Conservation (phyloP, 345 rosid genomes). For the Erysimum cheiranthoides region DNA sequence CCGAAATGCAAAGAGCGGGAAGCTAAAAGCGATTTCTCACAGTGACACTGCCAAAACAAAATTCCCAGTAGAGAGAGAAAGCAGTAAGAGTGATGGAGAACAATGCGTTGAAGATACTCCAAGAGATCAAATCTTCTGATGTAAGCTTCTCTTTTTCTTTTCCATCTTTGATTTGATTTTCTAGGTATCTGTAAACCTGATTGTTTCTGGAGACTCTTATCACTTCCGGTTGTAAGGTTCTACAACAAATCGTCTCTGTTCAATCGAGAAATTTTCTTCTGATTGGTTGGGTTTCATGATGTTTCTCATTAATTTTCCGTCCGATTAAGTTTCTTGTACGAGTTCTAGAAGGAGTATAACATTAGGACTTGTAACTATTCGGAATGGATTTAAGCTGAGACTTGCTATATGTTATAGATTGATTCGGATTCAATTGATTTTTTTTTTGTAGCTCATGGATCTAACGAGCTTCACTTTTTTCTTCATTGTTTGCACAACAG, state of each 20-base stretch:
- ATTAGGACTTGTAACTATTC: neutral
- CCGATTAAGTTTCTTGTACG: neutral
- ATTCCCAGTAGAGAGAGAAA: neutral
- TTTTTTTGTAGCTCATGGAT: neutral
- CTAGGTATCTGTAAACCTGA: neutral
- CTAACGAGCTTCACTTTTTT: slow-evolving; percentile 26
- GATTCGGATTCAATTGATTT: slow-evolving; percentile 6
- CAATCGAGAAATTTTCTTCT: neutral
- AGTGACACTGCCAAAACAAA: slow-evolving; percentile 2
- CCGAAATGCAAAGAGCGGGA: slow-evolving; percentile 37
- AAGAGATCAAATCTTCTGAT: slow-evolving; percentile 68
- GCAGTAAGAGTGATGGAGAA: slow-evolving; percentile 30
- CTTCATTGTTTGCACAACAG: slow-evolving; percentile 46
- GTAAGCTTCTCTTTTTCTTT: slow-evolving; percentile 48
- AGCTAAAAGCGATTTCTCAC: slow-evolving; percentile 6
- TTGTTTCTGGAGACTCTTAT: slow-evolving; percentile 4
- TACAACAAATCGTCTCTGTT: neutral
- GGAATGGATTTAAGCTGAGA: slow-evolving; percentile 5
- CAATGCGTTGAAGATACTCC: slow-evolving; percentile 53
- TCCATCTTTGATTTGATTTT: slow-evolving; percentile 17
- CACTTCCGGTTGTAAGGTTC: neutral
- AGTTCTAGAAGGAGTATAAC: neutral
- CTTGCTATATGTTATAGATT: neutral
- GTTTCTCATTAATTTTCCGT: neutral
- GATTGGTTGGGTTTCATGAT: neutral